These are phyloP conservation scores for Lyophyllum decastes DNA, from an alignment of 768 basidiomycete species.

Conservation along the genomic window DNA sequence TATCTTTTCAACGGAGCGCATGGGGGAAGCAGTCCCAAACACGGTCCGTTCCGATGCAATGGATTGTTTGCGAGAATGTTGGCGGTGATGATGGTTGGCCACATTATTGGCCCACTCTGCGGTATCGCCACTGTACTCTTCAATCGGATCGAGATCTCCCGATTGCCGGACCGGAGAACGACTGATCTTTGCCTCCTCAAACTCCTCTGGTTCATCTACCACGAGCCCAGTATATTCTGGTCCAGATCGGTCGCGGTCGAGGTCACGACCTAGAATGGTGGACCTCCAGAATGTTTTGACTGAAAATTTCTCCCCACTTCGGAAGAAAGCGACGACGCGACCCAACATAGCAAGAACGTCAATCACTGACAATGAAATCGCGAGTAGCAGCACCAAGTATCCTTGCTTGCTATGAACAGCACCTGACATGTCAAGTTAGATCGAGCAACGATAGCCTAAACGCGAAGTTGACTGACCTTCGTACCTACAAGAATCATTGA, in stretches of 20 bases:
- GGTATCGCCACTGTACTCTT: slow-evolving; percentile 38
- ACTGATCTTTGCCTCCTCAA: slow-evolving; percentile 45
- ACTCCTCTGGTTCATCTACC: slow-evolving; percentile 55
- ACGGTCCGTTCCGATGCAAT: slow-evolving; percentile 54
- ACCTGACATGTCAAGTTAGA: slow-evolving; percentile 26
- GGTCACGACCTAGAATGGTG: slow-evolving; percentile 54
- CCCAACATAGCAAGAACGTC: slow-evolving; percentile 54
- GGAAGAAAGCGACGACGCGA: slow-evolving; percentile 54
- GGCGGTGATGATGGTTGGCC: slow-evolving; percentile 28
- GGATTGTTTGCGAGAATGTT: slow-evolving; percentile 44
- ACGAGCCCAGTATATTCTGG: slow-evolving; percentile 65
- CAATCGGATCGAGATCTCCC: slow-evolving; percentile 27
- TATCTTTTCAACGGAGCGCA: slow-evolving; percentile 60
- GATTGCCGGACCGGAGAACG: slow-evolving; percentile 26
- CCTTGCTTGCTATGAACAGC: slow-evolving; percentile 65
- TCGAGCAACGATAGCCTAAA: neutral
- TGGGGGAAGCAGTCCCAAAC: slow-evolving; percentile 47
- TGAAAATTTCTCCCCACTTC: slow-evolving; percentile 43
- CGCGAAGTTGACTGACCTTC: slow-evolving; percentile 41
- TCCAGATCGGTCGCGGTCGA: slow-evolving; percentile 21
- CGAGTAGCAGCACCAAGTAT: slow-evolving; percentile 43
- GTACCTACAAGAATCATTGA: slow-evolving; percentile 51
- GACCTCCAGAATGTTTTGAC: slow-evolving; percentile 55
- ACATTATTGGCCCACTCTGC: slow-evolving; percentile 58
- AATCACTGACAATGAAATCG: slow-evolving; percentile 37